phyloP scores from a whole-genome alignment of 2,329 filamentous ascomycete species.

The Fusarium tricinctum region DNA sequence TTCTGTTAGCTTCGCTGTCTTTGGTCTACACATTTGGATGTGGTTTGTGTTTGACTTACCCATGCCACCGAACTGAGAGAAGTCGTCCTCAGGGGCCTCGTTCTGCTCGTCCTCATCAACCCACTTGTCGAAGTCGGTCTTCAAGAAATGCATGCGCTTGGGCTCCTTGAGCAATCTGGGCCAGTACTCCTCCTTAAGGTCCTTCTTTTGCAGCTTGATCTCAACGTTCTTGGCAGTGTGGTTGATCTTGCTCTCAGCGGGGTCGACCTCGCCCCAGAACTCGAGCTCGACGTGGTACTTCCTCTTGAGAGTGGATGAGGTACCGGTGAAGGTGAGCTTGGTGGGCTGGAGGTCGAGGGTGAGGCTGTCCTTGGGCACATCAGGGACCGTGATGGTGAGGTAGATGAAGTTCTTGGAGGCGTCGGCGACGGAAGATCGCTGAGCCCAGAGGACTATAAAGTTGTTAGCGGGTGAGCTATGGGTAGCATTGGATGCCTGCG shows the following conservation, averaged over 20 bases:
- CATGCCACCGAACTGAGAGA: constrained; percentile 76
- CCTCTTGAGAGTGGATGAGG: constrained; percentile 85
- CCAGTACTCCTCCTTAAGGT: constrained; percentile 95
- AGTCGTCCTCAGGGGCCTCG: constrained; percentile 85
- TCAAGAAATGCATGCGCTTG: constrained; percentile 93
- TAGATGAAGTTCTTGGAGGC: constrained; percentile 93
- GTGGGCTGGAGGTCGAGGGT: constrained; percentile 87
- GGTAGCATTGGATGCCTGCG: not conserved
- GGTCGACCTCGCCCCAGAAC: constrained; percentile 92
- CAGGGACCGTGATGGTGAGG: constrained; percentile 89
- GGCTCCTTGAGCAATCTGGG: constrained; percentile 91
- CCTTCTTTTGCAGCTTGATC: constrained; percentile 96
- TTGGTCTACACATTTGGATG: not conserved
- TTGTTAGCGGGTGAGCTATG: constrained; percentile 18
- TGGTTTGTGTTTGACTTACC: constrained; percentile 59
- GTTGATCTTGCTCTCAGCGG: constrained; percentile 84
- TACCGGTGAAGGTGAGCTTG: constrained; percentile 83
- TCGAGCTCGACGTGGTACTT: constrained; percentile 89
- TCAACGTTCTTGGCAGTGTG: constrained; percentile 91
- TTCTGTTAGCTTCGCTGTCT: constrained; percentile 14
- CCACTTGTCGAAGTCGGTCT: constrained; percentile 99
- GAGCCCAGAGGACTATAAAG: constrained; percentile 90
- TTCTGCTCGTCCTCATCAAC: constrained; percentile 99
- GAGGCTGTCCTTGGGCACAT: constrained; percentile 81
- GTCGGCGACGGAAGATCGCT: constrained; percentile 88